Evolutionary conservation across 75 land plant genomes (phyloP), one percentile per base, ranked within the genome.

Genomic region (Ceratopteris richardii): DNA sequence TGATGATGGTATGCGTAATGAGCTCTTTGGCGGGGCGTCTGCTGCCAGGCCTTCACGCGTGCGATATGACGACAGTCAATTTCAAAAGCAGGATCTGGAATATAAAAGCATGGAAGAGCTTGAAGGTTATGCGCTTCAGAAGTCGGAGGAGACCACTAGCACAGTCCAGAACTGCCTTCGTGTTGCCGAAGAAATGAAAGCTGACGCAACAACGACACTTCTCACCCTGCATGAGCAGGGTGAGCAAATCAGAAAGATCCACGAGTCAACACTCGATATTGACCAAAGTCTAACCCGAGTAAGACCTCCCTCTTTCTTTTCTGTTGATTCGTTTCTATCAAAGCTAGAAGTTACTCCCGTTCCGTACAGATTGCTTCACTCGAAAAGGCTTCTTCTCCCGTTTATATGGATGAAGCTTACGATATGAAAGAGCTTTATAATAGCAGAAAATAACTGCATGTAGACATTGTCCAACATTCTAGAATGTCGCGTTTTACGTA

Each of bases 201-300:
- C 74, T 41, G 82, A 71, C 51, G 85, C 85, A 29, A 60, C 72
- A 11, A 67, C 61, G 16, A 86, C 85, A 33, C 47, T 86, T 59
- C 66, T 63, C 6, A 44, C 36, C 21, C 52, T 86, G 62, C 85
- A 86, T 61, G 77, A 79, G 16, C 90, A 86, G 51, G 85, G 85
- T 5, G 82, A 86, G 55, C 85, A 86, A 64, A 79, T 86, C 44
- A 66, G 66, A 27, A 51, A 75, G 29, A 71, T 82, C 40, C 90
- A 86, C 60, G 37, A 64, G 25, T 19, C n/a, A 13, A 85, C 85
- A 30, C 66, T 74, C 40, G 58, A 58, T 33, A 78, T 86, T 4
- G 90, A 86, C 31, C 76, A 74, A 0, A 77, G 79, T 27, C 80
- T 86, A 11, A 79, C 73, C 51, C 57, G 61, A 82, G 90, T 86